phyloP scores from a whole-genome alignment of 352 stramenopile species.

The Globisporangium uncinulatum region DNA sequence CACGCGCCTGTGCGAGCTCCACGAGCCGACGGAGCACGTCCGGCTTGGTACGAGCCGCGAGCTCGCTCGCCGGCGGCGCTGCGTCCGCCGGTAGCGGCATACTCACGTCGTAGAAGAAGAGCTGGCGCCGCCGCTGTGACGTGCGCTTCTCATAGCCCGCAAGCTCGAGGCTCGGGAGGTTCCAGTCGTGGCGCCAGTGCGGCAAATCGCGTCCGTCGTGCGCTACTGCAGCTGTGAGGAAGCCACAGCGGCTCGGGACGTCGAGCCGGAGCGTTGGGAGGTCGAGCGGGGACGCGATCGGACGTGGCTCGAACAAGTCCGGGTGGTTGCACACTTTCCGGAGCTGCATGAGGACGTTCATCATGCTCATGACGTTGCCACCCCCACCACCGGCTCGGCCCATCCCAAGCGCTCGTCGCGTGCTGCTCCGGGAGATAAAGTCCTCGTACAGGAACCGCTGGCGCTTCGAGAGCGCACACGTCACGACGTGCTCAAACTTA shows the following conservation, averaged over 20 bases:
- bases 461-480: conserved; percentile 91
- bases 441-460: conserved; percentile 98
- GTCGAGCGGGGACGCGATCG: conserved; percentile 94
- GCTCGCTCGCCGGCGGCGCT: too few species aligned
- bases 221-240: conserved; percentile 36
- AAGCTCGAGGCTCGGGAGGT: conserved; percentile 44
- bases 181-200: conserved; percentile 28
- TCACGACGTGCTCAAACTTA: conserved; percentile 97
- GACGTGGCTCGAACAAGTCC: conserved; percentile 97
- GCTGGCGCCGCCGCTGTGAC: conserved; percentile 24
- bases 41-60: conserved; percentile 20
- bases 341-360: conserved; percentile 99
- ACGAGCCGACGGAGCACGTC: conserved; percentile 32
- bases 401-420: conserved; percentile 77
- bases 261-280: conserved; percentile 32
- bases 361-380: conserved; percentile 96
- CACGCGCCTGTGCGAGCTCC: conserved; percentile 20
- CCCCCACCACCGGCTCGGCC: conserved; percentile 51
- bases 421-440: conserved; percentile 95
- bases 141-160: conserved; percentile 19
- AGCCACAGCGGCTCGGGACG: conserved; percentile 33
- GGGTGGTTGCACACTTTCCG: conserved; percentile 97
- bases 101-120: conserved; percentile 47
- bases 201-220: conserved; percentile 25
- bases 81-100: conserved; percentile 19